These are phyloP conservation scores for Neurospora terricola DNA, from an alignment of 495 filamentous ascomycete species.

Conservation along the genomic window DNA sequence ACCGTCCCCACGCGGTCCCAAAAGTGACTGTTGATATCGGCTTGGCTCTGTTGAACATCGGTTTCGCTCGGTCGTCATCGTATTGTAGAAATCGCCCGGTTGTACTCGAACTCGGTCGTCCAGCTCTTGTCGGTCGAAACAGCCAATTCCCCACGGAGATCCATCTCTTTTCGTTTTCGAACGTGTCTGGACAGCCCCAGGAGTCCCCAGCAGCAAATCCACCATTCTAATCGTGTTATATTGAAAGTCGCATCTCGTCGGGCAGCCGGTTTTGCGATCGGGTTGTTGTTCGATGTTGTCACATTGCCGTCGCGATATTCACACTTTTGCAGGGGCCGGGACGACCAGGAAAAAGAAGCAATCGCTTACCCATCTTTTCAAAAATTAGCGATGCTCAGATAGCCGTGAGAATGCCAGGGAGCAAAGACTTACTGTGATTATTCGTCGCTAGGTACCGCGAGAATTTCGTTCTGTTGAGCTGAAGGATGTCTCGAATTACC, in stretches of 20 bases:
- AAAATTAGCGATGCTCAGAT: slow-evolving; percentile 14
- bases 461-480: slow-evolving; percentile 18
- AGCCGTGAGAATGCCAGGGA: background rate
- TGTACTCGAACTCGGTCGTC: background rate
- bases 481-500: slow-evolving; percentile 23
- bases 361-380: slow-evolving; percentile 40
- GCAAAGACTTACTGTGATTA: slow-evolving; percentile 32
- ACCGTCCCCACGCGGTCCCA: background rate
- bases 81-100: background rate
- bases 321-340: background rate
- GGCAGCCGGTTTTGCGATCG: background rate
- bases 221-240: background rate
- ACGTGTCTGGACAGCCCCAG: background rate
- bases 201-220: background rate
- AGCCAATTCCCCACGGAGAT: background rate
- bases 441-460: slow-evolving; percentile 23
- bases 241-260: background rate
- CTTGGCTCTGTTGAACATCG: background rate
- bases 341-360: slow-evolving; percentile 10
- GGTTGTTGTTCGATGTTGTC: background rate
- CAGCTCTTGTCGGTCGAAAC: background rate
- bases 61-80: background rate
- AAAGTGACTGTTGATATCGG: background rate
- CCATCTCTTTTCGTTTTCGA: background rate
- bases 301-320: background rate